Base-by-base conservation (phyloP, 257 asterid genomes). In the Paraleonurus japonicus region DNA sequence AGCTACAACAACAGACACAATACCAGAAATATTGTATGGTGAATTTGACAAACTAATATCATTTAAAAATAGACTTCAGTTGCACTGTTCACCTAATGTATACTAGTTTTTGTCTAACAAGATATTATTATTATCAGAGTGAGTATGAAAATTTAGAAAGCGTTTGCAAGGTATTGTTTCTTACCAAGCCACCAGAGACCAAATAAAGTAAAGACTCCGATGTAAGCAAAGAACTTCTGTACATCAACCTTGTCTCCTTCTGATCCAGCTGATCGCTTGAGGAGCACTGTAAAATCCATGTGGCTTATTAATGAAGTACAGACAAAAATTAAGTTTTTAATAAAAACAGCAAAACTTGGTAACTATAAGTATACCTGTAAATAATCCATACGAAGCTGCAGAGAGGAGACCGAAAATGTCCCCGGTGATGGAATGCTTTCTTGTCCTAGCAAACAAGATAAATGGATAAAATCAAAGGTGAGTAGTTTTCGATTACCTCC, bases 121-220 rank as follows among this genome's bases (percentile, higher is more conserved):
- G 15, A 41, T 11, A 11, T 41, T 41, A 41, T 13, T 11, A 41
- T 41, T 12, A 41, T 41, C 48, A 37, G 2, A 5, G 12, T 24
- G 2, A 33, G 23, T 32, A 2, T 7, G 20, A 17, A 16, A 9
- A 32, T 19, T 28, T 50, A 35, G 55, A 62, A 62, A 47, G 19
- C n/a, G n/a, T 5, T 69, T 19, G 65, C 24, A 70, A 24, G 50
- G n/a, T 47, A 58, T 51, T 23, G 64, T 64, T 63, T 69, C 92
- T 83, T 88, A 88, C 97, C 89, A 50, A 87, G 89, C 97, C 96
- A 88, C 97, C 97, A 90, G 43, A 88, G 87, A 61, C 92, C 90
- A 45, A 85, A 50, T 28, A 88, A 78, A 65, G 96, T 82, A 76
- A 86, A 84, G 16, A 85, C 79, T 65, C 97, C 97, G 11, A 90